These are phyloP conservation scores for Parachlorella kessleri DNA, from an alignment of 139 green algal species.

Conservation along the genomic window DNA sequence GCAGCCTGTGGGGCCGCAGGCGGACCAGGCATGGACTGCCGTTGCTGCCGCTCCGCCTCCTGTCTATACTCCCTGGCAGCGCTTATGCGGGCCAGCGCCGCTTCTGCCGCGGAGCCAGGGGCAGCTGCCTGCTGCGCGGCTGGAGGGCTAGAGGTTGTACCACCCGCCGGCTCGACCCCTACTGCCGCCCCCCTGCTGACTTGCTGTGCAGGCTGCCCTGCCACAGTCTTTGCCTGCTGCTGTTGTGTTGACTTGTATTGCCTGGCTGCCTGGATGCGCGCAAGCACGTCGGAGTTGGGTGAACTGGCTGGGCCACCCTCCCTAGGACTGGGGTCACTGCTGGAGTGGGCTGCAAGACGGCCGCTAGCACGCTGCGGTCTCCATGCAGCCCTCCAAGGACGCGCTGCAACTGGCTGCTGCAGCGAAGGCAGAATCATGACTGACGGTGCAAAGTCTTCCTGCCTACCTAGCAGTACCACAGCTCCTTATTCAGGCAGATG, in stretches of 20 bases:
- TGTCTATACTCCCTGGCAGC: slow-evolving; percentile 19
- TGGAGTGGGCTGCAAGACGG: not conserved
- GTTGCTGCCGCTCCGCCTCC: not conserved
- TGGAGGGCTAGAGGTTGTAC: not conserved
- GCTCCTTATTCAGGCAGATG: too few species aligned
- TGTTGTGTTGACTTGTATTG: slow-evolving; percentile 30
- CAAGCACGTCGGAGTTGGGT: too few species aligned
- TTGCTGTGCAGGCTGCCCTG: not conserved
- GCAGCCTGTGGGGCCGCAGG: not conserved
- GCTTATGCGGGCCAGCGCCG: slow-evolving; percentile 1
- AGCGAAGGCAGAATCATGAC: too few species aligned
- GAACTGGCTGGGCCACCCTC: too few species aligned
- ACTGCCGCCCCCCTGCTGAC: not conserved
- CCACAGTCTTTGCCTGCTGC: too few species aligned
- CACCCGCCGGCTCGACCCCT: not conserved
- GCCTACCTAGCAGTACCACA: too few species aligned
- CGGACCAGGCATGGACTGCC: too few species aligned
- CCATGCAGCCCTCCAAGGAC: not conserved
- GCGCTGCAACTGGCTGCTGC: too few species aligned
- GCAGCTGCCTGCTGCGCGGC: not conserved
- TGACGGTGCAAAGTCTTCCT: too few species aligned
- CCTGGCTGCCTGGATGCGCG: slow-evolving; percentile 11
- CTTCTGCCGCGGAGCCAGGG: slow-evolving; percentile 1
- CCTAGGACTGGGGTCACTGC: too few species aligned
- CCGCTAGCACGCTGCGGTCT: not conserved